Conservation (phyloP, 495 filamentous ascomycete genomes). For the Rhypophila decipiens region DNA sequence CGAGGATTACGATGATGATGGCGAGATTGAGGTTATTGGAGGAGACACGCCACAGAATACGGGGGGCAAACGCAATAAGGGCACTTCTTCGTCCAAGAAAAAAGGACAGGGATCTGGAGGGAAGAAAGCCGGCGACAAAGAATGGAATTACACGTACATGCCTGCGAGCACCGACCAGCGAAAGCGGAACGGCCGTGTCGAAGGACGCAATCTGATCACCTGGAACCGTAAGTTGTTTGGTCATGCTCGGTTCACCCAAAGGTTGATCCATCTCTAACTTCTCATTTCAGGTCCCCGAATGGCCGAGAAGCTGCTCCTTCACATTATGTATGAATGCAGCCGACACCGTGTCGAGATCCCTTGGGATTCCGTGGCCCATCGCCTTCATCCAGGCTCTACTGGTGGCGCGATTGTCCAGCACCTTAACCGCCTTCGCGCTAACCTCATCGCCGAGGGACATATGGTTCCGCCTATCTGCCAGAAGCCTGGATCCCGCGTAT, state of each 20-base stretch:
- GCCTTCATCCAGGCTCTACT: slow-evolving; percentile 26
- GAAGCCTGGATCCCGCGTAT: slow-evolving; percentile 8
- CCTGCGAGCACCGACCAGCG: slow-evolving; percentile 3
- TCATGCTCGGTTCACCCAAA: neutral
- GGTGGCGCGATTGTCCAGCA: slow-evolving; percentile 22
- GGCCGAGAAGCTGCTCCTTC: slow-evolving; percentile 29
- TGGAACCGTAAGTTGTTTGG: slow-evolving; percentile 26
- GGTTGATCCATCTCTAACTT: neutral
- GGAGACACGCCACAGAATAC: too few relatives aligned
- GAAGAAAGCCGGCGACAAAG: slow-evolving; percentile 2
- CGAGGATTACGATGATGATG: too few relatives aligned
- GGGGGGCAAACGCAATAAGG: too few relatives aligned
- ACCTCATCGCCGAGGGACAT: slow-evolving; percentile 26
- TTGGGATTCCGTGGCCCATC: slow-evolving; percentile 27
- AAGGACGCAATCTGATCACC: slow-evolving; percentile 24
- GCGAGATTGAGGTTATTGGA: too few relatives aligned
- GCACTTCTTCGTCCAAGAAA: too few relatives aligned
- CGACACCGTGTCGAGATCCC: slow-evolving; percentile 17
- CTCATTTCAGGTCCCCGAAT: slow-evolving; percentile 26
- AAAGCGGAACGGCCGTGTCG: slow-evolving; percentile 20
- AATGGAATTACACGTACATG: slow-evolving; percentile 6
- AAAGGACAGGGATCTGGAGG: too few relatives aligned
- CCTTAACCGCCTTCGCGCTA: slow-evolving; percentile 20
- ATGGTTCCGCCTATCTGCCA: slow-evolving; percentile 26
- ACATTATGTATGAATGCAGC: slow-evolving; percentile 25